Conservation (phyloP, 2,329 filamentous ascomycete genomes). For the Trichoderma gracile region DNA sequence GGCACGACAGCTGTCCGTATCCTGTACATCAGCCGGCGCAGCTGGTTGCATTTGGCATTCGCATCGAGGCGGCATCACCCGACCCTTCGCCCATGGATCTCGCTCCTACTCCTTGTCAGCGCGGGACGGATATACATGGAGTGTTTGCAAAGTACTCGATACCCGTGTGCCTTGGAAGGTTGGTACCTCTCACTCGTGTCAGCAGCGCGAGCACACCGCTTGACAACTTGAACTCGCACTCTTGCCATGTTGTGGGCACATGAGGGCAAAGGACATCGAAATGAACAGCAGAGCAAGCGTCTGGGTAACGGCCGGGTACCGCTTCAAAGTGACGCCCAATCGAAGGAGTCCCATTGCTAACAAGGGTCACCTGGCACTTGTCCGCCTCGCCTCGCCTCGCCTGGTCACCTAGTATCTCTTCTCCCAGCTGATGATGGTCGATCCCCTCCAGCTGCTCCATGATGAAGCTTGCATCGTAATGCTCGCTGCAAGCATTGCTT, state of each 20-base stretch:
- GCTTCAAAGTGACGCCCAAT: no score
- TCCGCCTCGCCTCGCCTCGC: neutral
- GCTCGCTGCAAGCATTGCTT: neutral
- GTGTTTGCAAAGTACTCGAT: no score
- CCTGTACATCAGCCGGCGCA: neutral
- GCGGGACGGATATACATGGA: neutral
- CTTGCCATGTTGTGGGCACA: no score
- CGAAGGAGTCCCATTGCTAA: neutral
- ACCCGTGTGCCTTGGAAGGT: no score
- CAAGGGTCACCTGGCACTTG: neutral
- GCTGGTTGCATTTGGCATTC: neutral
- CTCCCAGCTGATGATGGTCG: neutral
- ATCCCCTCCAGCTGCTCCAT: neutral
- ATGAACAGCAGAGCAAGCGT: no score
- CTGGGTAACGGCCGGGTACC: no score
- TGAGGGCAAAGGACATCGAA: no score
- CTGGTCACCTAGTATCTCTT: neutral
- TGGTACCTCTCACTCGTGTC: neutral
- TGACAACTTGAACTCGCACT: neutral
- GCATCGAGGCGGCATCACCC: constrained; percentile 5
- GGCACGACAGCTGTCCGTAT: neutral
- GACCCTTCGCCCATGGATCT: constrained; percentile 12
- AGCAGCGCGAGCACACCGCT: neutral
- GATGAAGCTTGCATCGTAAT: neutral
- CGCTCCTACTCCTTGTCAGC: neutral